These are phyloP conservation scores for Pythium folliculosum DNA, from an alignment of 352 stramenopile genomes.

Conservation along the genomic window DNA sequence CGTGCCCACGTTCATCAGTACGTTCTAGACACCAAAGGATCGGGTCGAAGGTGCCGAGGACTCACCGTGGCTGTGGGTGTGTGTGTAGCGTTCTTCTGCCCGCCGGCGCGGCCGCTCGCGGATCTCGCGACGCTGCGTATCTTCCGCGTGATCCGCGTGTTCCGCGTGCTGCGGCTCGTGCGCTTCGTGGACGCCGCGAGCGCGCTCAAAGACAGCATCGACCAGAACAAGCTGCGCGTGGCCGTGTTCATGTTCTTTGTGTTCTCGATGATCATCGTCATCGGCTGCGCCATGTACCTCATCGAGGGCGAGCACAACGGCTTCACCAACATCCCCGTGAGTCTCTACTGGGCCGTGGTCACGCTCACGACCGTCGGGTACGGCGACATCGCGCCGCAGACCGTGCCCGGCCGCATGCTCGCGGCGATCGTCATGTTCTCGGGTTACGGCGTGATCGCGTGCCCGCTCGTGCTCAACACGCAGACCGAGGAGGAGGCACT, in stretches of 20 bases:
- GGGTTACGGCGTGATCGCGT: slow-evolving; percentile 83
- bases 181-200: slow-evolving; percentile 74
- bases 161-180: slow-evolving; percentile 68
- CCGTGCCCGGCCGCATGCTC: slow-evolving; percentile 75
- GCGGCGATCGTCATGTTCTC: slow-evolving; percentile 86
- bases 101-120: slow-evolving; percentile 58
- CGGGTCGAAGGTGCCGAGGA: no score
- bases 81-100: slow-evolving; percentile 48
- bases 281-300: slow-evolving; percentile 82
- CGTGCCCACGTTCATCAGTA: slow-evolving; percentile 49
- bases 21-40: slow-evolving; percentile 3
- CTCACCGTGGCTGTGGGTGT: background rate
- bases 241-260: slow-evolving; percentile 71
- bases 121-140: slow-evolving; percentile 72
- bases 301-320: slow-evolving; percentile 71
- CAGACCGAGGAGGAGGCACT: slow-evolving; percentile 39
- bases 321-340: slow-evolving; percentile 85
- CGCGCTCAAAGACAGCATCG: slow-evolving; percentile 73
- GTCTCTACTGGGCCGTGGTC: slow-evolving; percentile 87
- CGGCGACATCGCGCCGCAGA: slow-evolving; percentile 82
- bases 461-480: slow-evolving; percentile 61
- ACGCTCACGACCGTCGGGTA: slow-evolving; percentile 89
- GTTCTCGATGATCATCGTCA: slow-evolving; percentile 78
- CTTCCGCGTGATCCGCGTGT: slow-evolving; percentile 81
- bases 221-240: slow-evolving; percentile 76